Evolutionary conservation across 2,329 filamentous ascomycete genomes (phyloP).

Genomic region (Nakataea oryzae): DNA sequence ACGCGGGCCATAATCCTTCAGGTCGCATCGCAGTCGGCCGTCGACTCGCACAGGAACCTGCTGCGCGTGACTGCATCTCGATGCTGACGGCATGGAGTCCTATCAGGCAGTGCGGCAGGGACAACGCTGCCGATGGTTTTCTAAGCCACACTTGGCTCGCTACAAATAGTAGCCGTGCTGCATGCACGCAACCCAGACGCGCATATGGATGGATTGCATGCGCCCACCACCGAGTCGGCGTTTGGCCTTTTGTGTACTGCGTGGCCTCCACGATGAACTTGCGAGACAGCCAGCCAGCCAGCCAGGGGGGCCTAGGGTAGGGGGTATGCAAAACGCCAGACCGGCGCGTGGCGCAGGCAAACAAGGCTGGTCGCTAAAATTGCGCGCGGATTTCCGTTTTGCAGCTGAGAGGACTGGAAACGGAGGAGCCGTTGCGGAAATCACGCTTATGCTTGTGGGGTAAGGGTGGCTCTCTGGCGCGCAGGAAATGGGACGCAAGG

Average conservation of each 20-base stretch:
- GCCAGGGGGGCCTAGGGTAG: not conserved
- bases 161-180: not conserved
- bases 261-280: not conserved
- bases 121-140: not conserved
- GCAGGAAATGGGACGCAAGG: not conserved
- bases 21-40: not conserved
- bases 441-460: not conserved
- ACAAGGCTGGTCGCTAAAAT: not conserved
- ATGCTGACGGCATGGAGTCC: not conserved
- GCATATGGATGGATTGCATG: not conserved
- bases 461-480: not conserved
- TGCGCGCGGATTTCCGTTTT: not conserved
- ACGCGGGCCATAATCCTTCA: not conserved
- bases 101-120: not conserved
- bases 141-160: slow-evolving; percentile 1
- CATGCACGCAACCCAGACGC: not conserved
- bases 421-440: not conserved
- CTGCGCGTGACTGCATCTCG: not conserved
- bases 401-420: not conserved
- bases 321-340: not conserved
- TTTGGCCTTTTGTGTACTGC: not conserved
- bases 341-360: not conserved
- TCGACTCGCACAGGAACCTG: not conserved
- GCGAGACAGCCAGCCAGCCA: not conserved
- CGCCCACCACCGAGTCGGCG: not conserved